Evolutionary conservation across 75 land plant genomes (phyloP).

Genomic region (Cupressus sempervirens): DNA sequence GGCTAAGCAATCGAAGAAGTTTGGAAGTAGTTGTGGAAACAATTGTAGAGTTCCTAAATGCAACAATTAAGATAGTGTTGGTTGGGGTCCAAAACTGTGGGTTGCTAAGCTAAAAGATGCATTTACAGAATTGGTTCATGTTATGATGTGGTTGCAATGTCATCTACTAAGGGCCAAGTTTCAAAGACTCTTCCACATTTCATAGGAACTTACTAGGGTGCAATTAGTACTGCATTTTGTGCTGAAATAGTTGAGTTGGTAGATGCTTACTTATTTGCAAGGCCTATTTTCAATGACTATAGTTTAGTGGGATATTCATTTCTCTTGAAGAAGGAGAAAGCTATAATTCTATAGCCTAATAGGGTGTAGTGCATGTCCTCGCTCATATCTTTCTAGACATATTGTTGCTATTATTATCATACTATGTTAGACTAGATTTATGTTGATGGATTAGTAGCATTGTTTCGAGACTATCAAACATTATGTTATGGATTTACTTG

Average conservation of each 20-base stretch:
- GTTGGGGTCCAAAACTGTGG: conserved; percentile 46
- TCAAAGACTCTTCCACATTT: conserved; percentile 28
- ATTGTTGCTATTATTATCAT: too few relatives aligned
- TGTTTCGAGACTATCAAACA: too few relatives aligned
- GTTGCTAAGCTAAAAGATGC: conserved; percentile 31
- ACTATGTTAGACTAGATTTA: too few relatives aligned
- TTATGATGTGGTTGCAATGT: conserved; percentile 41
- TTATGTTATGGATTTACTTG: too few relatives aligned
- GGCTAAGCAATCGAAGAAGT: conserved; percentile 28
- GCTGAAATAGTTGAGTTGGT: conserved; percentile 44
- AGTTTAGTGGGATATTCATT: conserved; percentile 52
- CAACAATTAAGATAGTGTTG: conserved; percentile 43
- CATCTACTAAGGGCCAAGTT: conserved; percentile 37
- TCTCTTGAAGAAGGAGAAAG: conserved; percentile 35
- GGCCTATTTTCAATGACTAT: conserved; percentile 49
- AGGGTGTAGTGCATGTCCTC: too few relatives aligned
- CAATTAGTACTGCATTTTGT: conserved; percentile 35
- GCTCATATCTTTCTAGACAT: too few relatives aligned
- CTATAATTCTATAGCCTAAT: conserved; percentile 33
- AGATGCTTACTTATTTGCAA: conserved; percentile 46
- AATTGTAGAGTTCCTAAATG: conserved; percentile 35
- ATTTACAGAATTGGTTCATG: conserved; percentile 32
- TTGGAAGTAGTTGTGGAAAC: conserved; percentile 41
- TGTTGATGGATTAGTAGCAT: too few relatives aligned
- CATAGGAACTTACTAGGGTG: conserved; percentile 51